Evolutionary conservation across 305 asterid genomes (phyloP), one percentile per base, ranked within the genome.

Genomic region (Solanum hybrid): DNA sequence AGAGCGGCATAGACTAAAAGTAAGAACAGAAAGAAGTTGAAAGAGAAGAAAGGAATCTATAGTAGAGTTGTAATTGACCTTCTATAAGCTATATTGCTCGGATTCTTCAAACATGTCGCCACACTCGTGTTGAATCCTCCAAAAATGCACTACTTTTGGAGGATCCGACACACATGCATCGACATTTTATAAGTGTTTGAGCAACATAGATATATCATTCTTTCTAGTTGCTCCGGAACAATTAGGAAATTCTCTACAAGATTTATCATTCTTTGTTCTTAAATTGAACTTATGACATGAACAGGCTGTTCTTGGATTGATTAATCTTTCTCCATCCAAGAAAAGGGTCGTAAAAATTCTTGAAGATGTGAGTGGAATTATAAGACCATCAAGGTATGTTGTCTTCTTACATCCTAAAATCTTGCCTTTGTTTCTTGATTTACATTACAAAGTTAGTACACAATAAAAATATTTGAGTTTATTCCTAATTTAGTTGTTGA

Each of bases 311-410:
- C 77, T 94, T 45, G 97, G 95, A 45, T 91, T 91, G 94, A 90
- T 94, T 91, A 93, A 96, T 27, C 95, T 96, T 84, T 94, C 95
- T 90, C 94, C 93, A 39, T 95, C 97, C 36, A 96, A 95, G 94
- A 94, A 94, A 90, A 93, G 93, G 86, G 91, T 90, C 24, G 94
- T 97, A 72, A 89, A 95, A 79, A 97, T 97, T 87, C 99, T 97
- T 72, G 79, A 90, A 89, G 95, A 94, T 90, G 94, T 95, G 90
- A 94, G 93, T 89, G 99, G 98, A 84, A 93, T 97, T 79, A 90
- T 97, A 51, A 93, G 91, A 41, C 99, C 99, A 83, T 95, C 98
- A 85, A 96, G 99, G 99, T 92, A 89, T 76, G 89, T 7, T 76
- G 36, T 76, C 38, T 82, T 22, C 33, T 41, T 7, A 27, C 87